Conservation (phyloP, 208 protist genomes). For the Porcisia hertigi region DNA sequence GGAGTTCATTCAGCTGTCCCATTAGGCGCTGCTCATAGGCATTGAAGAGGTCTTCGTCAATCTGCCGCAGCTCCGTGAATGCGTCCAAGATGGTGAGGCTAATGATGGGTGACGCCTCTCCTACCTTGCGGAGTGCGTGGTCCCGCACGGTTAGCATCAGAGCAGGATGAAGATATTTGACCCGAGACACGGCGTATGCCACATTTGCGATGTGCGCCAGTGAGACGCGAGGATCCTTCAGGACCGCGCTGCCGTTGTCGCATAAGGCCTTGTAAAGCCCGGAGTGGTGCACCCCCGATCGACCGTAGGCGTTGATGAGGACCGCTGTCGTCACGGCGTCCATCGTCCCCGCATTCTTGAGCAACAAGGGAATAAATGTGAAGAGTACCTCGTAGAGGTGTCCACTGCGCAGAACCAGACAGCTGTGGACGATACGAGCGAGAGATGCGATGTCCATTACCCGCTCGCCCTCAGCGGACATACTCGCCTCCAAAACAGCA, state of each 20-base stretch:
- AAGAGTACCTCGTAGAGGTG: slow-evolving; percentile 82
- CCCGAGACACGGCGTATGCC: slow-evolving; percentile 77
- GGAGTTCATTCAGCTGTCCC: slow-evolving; percentile 49
- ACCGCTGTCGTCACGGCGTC: slow-evolving; percentile 79
- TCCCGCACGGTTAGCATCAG: slow-evolving; percentile 79
- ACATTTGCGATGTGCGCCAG: slow-evolving; percentile 89
- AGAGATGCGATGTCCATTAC: slow-evolving; percentile 68
- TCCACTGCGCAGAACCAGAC: slow-evolving; percentile 71
- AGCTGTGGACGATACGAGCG: slow-evolving; percentile 82
- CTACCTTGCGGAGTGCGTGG: slow-evolving; percentile 58
- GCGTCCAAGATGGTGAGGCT: slow-evolving; percentile 81
- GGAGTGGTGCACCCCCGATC: slow-evolving; percentile 78
- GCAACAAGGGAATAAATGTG: slow-evolving; percentile 70
- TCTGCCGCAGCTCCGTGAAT: slow-evolving; percentile 72
- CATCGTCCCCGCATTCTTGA: slow-evolving; percentile 39
- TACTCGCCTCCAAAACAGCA: slow-evolving; percentile 48
- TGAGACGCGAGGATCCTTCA: slow-evolving; percentile 69
- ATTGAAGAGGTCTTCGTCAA: slow-evolving; percentile 77
- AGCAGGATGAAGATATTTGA: slow-evolving; percentile 61
- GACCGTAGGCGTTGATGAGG: slow-evolving; percentile 88
- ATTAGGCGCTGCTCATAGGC: slow-evolving; percentile 73
- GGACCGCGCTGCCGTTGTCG: slow-evolving; percentile 46
- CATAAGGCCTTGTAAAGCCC: slow-evolving; percentile 76
- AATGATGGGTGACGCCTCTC: slow-evolving; percentile 59
- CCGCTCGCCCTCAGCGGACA: slow-evolving; percentile 37